Conservation (phyloP, 2,329 filamentous ascomycete genomes). For the Calcarisporium arbuscula region DNA sequence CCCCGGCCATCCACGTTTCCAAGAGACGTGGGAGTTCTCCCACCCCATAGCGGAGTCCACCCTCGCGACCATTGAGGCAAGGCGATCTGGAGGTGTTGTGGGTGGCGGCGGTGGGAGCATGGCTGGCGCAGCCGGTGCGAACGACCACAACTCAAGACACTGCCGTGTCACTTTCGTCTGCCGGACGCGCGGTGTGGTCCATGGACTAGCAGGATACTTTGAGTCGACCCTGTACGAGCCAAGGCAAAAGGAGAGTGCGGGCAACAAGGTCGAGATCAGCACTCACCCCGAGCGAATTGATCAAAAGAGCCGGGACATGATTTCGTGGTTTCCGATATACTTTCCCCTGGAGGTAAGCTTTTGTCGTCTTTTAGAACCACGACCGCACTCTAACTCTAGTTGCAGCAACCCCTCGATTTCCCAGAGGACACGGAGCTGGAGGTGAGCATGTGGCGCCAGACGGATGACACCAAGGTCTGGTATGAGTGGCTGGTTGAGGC, state of each 20-base stretch:
- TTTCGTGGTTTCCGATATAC: constrained; percentile 98
- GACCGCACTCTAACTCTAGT: constrained; percentile 8
- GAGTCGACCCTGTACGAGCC: constrained; percentile 85
- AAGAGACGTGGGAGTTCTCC: constrained; percentile 73
- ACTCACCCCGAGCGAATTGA: constrained; percentile 91
- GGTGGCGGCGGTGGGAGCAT: constrained; percentile 67
- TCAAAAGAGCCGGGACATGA: constrained; percentile 92
- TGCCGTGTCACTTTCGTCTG: constrained; percentile 74
- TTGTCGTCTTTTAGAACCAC: neutral
- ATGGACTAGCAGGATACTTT: constrained; percentile 91
- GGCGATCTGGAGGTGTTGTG: constrained; percentile 57
- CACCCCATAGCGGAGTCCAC: constrained; percentile 63
- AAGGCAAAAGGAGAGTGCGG: constrained; percentile 26
- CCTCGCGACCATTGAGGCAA: constrained; percentile 47
- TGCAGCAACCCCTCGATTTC: constrained; percentile 74
- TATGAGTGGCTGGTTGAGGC: constrained; percentile 97
- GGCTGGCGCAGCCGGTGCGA: constrained; percentile 70
- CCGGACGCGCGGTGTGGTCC: constrained; percentile 72
- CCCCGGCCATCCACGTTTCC: constrained; percentile 56
- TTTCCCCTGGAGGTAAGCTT: constrained; percentile 81
- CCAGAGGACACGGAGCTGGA: constrained; percentile 81
- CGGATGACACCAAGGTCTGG: constrained; percentile 93
- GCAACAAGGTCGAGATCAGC: constrained; percentile 70
- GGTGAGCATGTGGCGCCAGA: constrained; percentile 92
- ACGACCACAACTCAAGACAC: constrained; percentile 85